Conservation (phyloP, 164 flowering plant species). For the Magnolia sinica region DNA sequence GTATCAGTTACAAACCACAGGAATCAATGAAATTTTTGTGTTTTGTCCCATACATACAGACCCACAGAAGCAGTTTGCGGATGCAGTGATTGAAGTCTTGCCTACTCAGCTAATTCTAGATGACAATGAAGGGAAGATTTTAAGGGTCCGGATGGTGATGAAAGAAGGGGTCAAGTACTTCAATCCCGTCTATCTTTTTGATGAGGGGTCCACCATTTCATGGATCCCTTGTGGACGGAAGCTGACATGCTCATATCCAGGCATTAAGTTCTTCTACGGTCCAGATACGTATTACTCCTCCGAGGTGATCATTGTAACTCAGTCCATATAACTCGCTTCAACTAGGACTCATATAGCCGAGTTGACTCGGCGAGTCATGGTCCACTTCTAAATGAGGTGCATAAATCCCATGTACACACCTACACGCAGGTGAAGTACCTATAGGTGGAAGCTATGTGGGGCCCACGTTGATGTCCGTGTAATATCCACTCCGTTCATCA, state of each 20-base stretch:
- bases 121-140: constrained; percentile 78
- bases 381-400: no score
- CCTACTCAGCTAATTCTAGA: constrained; percentile 91
- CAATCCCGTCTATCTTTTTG: constrained; percentile 85
- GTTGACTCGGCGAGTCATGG: no score
- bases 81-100: constrained; percentile 89
- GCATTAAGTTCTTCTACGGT: constrained; percentile 82
- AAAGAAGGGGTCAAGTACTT: constrained; percentile 81
- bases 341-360: neutral
- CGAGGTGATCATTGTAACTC: constrained; percentile 50
- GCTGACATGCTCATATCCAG: constrained; percentile 97
- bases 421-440: no score
- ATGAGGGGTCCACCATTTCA: constrained; percentile 88
- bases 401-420: no score
- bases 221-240: constrained; percentile 98
- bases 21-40: neutral
- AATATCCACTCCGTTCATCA: no score
- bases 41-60: constrained; percentile 45
- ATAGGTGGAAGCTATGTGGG: no score
- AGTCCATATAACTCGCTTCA: neutral
- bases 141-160: constrained; percentile 86
- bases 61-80: constrained; percentile 93
- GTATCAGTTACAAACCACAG: no score
- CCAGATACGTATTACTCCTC: constrained; percentile 75
- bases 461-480: no score